Evolutionary conservation across 345 rosid species (phyloP), one percentile per base, ranked within the genome.

Genomic region (Euphorbia tirucalli): DNA sequence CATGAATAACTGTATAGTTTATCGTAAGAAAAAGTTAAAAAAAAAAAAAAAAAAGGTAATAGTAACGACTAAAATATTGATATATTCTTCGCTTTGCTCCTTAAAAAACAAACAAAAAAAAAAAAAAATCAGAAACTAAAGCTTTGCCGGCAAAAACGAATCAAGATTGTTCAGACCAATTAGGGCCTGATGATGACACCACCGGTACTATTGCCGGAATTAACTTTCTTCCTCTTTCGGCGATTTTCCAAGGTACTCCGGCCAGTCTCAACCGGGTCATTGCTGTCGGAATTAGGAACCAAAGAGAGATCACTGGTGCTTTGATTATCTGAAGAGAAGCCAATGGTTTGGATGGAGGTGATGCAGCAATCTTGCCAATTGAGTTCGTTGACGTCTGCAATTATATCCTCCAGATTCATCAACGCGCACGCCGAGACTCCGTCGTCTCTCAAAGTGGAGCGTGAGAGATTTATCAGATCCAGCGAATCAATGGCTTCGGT

Each of bases 351-450:
- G 71, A 85, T 31, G 11, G 86, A 75, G 64, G 83, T 85, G 75
- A 82, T 74, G 79, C 83, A 67, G 69, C 87, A 87, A 69, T 87
- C 91, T 66, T 77, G 80, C 88, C 89, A 85, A 13, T 68, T 57
- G 55, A 87, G 82, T 11, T 69, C 73, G 54, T 80, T 60, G 18
- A 87, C 75, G 66, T 83, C 85, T 0, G 52, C 75, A 32, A 79
- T 61, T 27, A 77, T 65, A 11, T 85, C 85, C 19, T 78, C 72
- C n/a, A 77, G 52, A 24, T 70, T 43, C 35, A 75, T 43, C 50
- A 44, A 57, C 5, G 79, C 77, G 43, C 44, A 24, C 0, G 90
- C 56, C 3, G 83, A 74, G 18, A 78, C 65, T 11, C 24, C 68
- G 62, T 57, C 52, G 22, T 81, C 81, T 19, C 61, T 49, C 69